Evolutionary conservation across 352 stramenopile species (phyloP).

Genomic region (Phytophthora constricta): DNA sequence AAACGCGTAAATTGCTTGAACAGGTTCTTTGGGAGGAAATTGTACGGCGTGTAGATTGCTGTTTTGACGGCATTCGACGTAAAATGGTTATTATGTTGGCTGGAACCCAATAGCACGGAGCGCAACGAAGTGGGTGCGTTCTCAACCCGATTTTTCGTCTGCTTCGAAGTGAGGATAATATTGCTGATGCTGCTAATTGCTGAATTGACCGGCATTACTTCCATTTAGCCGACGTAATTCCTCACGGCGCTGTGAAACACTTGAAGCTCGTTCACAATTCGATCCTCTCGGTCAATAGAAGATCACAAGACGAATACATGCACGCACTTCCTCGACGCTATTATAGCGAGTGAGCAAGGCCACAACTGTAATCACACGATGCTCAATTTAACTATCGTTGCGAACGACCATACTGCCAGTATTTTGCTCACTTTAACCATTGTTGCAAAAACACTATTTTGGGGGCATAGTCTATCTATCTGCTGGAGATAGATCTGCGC

Average conservation of each 20-base stretch:
- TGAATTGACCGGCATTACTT: slow-evolving; percentile 16
- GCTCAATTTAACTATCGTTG: neutral
- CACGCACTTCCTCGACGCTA: slow-evolving; percentile 11
- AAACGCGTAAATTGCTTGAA: slow-evolving; percentile 87
- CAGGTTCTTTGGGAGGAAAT: slow-evolving; percentile 73
- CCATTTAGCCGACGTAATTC: too few relatives aligned
- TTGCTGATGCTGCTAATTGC: slow-evolving; percentile 29
- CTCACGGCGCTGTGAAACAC: too few relatives aligned
- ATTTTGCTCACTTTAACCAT: neutral
- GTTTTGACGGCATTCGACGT: slow-evolving; percentile 62
- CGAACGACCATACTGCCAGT: too few relatives aligned
- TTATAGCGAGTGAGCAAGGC: too few relatives aligned
- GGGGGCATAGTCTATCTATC: neutral
- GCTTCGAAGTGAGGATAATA: slow-evolving; percentile 25
- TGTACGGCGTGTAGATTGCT: slow-evolving; percentile 64
- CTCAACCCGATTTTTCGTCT: neutral
- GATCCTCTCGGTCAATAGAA: too few relatives aligned
- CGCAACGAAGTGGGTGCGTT: slow-evolving; percentile 18
- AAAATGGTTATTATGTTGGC: slow-evolving; percentile 31
- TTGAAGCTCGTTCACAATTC: too few relatives aligned
- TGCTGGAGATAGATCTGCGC: neutral
- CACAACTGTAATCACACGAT: slow-evolving; percentile 3
- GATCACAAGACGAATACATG: too few relatives aligned
- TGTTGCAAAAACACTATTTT: neutral
- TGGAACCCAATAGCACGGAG: slow-evolving; percentile 34